Evolutionary conservation across 352 stramenopile genomes (phyloP).

Genomic region (Phytophthora pluvialis): DNA sequence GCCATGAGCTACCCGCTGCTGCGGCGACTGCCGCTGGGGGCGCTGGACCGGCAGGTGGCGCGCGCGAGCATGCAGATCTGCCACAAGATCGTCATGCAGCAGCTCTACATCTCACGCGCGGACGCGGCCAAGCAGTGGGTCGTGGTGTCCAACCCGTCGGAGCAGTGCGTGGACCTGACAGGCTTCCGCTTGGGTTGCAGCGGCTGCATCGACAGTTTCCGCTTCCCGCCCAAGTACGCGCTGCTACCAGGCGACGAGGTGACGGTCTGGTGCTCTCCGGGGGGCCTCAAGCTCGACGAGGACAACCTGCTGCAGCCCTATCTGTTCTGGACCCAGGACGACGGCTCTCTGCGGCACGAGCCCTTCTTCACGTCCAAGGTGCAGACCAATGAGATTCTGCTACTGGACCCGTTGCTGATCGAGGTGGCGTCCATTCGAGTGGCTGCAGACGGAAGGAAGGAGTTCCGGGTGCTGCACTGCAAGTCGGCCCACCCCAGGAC

Average conservation of each 20-base stretch:
- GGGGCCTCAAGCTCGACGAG: constrained; percentile 65
- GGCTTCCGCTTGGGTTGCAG: constrained; percentile 63
- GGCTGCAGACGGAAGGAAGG: constrained; percentile 61
- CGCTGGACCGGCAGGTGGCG: constrained; percentile 72
- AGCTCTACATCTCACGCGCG: constrained; percentile 84
- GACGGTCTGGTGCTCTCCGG: constrained; percentile 80
- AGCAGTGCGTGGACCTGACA: constrained; percentile 72
- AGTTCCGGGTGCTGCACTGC: constrained; percentile 84
- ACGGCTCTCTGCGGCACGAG: constrained; percentile 63
- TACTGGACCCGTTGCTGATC: constrained; percentile 77
- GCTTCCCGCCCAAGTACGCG: constrained; percentile 72
- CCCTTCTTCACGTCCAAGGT: constrained; percentile 58
- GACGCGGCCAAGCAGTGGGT: constrained; percentile 81
- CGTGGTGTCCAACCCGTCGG: constrained; percentile 84
- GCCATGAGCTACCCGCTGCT: constrained; percentile 70
- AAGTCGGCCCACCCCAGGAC: constrained; percentile 53
- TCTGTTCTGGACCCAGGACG: constrained; percentile 76
- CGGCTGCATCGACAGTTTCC: constrained; percentile 57
- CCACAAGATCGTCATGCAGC: constrained; percentile 85
- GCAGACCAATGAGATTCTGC: constrained; percentile 66
- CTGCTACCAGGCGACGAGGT: constrained; percentile 80
- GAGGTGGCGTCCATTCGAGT: constrained; percentile 84
- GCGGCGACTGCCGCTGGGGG: constrained; percentile 63
- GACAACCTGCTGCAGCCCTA: constrained; percentile 82
- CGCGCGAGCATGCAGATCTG: constrained; percentile 86